Percentiles rank a stretch among this genome's conserved stretches.
Evolutionary conservation across 176 grass and related monocot species (phyloP).

Genomic region (Oryza punctata): DNA sequence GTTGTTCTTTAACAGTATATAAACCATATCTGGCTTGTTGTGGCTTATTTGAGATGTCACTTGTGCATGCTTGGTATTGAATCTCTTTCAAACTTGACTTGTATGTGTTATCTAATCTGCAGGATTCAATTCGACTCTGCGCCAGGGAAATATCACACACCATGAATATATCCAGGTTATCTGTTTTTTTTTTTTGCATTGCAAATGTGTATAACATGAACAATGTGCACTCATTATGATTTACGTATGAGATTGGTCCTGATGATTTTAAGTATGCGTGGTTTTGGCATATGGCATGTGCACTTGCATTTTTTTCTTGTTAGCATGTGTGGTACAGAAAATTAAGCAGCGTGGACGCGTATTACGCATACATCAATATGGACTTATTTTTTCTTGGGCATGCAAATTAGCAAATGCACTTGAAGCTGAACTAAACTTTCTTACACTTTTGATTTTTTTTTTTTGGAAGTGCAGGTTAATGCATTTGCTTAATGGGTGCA

Average conservation of each 20-base stretch:
- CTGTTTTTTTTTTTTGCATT: neutral
- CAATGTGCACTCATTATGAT: conserved; percentile 13
- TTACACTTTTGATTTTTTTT: conserved; percentile 5
- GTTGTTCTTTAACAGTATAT: neutral
- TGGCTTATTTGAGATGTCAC: no score
- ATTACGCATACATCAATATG: neutral
- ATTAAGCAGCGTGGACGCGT: neutral
- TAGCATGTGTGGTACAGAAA: neutral
- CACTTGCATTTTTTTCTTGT: conserved; percentile 1
- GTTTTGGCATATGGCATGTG: conserved; percentile 2
- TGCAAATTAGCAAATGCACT: neutral
- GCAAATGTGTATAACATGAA: neutral
- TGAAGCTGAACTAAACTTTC: neutral
- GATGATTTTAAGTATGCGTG: neutral
- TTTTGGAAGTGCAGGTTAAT: neutral
- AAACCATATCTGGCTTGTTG: neutral
- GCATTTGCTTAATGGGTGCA: conserved; percentile 7
- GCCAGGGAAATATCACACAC: conserved; percentile 95
- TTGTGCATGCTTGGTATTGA: neutral
- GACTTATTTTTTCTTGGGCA: neutral
- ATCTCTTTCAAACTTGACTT: conserved; percentile 27
- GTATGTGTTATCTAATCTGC: conserved; percentile 39
- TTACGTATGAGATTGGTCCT: neutral
- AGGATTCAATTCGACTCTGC: conserved; percentile 99
- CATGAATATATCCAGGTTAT: conserved; percentile 99